phyloP scores from a whole-genome alignment of 495 filamentous ascomycete species.

The Terfezia boudieri region DNA sequence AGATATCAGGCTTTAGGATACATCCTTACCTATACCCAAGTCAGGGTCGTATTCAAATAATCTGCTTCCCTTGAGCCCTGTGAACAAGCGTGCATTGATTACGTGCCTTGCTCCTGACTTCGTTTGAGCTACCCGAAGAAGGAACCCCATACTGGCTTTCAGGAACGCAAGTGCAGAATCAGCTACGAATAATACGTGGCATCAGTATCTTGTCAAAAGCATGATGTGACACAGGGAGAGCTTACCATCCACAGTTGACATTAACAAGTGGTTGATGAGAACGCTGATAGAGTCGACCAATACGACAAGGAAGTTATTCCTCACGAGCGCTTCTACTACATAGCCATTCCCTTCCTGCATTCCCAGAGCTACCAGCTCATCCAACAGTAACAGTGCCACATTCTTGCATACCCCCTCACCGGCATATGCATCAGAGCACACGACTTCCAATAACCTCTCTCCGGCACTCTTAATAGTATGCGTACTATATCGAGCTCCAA shows the following conservation, averaged over 20 bases:
- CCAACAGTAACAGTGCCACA: conserved; percentile 51
- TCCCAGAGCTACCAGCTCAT: conserved; percentile 46
- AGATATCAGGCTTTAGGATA: conserved; percentile 7
- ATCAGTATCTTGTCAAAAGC: no score
- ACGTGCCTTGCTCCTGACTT: conserved; percentile 57
- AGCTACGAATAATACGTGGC: conserved; percentile 2
- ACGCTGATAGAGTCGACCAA: conserved; percentile 65
- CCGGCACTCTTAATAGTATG: conserved; percentile 56
- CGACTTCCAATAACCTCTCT: conserved; percentile 53
- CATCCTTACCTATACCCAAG: conserved; percentile 47
- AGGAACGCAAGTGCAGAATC: conserved; percentile 27
- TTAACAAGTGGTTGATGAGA: conserved; percentile 9
- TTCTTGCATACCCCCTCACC: conserved; percentile 62
- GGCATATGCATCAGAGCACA: conserved; percentile 84
- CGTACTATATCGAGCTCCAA: conserved; percentile 38
- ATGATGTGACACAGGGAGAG: no score
- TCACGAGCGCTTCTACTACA: conserved; percentile 54
- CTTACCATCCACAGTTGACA: neutral
- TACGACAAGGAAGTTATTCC: conserved; percentile 73
- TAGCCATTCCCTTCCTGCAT: conserved; percentile 39
- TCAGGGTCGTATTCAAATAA: conserved; percentile 87
- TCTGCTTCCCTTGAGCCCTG: conserved; percentile 48
- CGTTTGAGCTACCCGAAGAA: conserved; percentile 66
- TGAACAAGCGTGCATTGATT: conserved; percentile 74
- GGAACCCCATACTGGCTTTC: conserved; percentile 54